Percentiles rank a stretch among this genome's conserved stretches.
Conservation (phyloP, 2,329 filamentous ascomycete species). For the Pestalotiopsis sp. region DNA sequence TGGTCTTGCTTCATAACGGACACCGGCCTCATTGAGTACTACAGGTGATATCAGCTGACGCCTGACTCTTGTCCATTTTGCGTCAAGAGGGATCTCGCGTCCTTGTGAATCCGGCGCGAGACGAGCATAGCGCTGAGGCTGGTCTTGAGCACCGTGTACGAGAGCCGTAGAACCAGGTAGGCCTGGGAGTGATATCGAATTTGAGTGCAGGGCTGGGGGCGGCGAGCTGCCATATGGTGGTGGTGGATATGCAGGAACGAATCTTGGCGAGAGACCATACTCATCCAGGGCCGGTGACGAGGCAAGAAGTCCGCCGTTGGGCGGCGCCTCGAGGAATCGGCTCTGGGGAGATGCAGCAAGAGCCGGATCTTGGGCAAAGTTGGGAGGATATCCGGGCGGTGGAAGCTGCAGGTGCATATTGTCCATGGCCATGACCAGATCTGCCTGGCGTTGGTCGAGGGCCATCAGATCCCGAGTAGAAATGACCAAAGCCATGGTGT, state of each 20-base stretch:
- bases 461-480: constrained; percentile 58
- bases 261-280: constrained; percentile 43
- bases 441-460: constrained; percentile 42
- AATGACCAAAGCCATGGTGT: constrained; percentile 48
- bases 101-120: constrained; percentile 62
- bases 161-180: constrained; percentile 14
- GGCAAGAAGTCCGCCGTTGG: constrained; percentile 38
- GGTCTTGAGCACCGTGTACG: constrained; percentile 15
- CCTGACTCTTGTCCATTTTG: constrained; percentile 62
- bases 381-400: constrained; percentile 23
- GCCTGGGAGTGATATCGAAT: constrained; percentile 30
- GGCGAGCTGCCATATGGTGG: constrained; percentile 39
- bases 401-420: constrained; percentile 43
- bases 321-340: constrained; percentile 35
- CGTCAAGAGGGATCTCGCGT: constrained; percentile 57
- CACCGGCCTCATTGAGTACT: constrained; percentile 55
- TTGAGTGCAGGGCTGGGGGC: constrained; percentile 23
- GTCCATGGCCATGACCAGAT: constrained; percentile 45
- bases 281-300: constrained; percentile 31
- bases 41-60: constrained; percentile 60
- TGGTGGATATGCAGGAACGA: constrained; percentile 39
- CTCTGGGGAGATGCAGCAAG: constrained; percentile 37
- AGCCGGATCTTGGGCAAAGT: constrained; percentile 34
- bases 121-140: constrained; percentile 32
- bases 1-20: constrained; percentile 63